These are phyloP conservation scores for Gonium pectorale DNA, from an alignment of 139 green algal species.

Conservation along the genomic window DNA sequence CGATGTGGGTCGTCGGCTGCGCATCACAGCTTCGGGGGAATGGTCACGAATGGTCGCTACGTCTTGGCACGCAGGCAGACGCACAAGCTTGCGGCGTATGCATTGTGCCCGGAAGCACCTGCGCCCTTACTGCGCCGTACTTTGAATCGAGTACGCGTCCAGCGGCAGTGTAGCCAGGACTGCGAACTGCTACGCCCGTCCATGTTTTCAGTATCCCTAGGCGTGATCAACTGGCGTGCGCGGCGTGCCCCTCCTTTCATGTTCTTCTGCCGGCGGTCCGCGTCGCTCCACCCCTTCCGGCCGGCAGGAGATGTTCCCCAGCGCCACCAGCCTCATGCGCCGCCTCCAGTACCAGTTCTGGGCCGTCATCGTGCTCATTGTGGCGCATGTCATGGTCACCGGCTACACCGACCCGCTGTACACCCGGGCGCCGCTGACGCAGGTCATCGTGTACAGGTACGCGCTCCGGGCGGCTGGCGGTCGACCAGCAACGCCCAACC, in stretches of 20 bases:
- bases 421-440: not conserved
- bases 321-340: not conserved
- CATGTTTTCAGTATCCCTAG: too few relatives aligned
- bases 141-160: too few relatives aligned
- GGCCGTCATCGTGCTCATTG: conserved; percentile 7
- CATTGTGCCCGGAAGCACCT: too few relatives aligned
- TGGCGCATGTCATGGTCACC: conserved; percentile 32
- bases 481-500: too few relatives aligned
- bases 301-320: conserved; percentile 10
- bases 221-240: too few relatives aligned
- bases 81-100: too few relatives aligned
- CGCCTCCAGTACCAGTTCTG: conserved; percentile 1
- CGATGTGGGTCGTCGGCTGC: not conserved
- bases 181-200: too few relatives aligned
- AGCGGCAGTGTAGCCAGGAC: too few relatives aligned
- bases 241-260: not conserved
- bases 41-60: too few relatives aligned
- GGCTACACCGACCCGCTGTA: conserved; percentile 49
- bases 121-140: too few relatives aligned
- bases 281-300: not conserved
- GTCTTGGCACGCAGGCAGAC: too few relatives aligned
- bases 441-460: conserved; percentile 39
- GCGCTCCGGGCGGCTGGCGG: not conserved
- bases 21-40: too few relatives aligned
- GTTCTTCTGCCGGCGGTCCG: not conserved